Conservation (phyloP, 225 moss, liverwort and hornwort genomes). For the Pseudoscleropodium purum region DNA sequence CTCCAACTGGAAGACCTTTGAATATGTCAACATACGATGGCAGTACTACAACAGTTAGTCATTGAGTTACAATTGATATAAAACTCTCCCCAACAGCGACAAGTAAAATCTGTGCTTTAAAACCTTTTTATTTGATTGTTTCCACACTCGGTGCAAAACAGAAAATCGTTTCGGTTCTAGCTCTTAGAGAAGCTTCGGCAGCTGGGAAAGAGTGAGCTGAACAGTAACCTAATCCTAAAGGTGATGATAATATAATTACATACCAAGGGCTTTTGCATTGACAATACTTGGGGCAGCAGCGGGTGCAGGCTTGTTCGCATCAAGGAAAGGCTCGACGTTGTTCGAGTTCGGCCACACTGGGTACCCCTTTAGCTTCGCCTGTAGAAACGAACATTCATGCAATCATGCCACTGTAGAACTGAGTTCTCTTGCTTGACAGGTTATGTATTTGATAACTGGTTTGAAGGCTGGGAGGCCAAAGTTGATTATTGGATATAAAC, state of each 20-base stretch:
- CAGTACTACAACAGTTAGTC: slow-evolving; percentile 30
- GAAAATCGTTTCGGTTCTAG: neutral
- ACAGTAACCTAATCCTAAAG: neutral
- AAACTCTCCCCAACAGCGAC: neutral
- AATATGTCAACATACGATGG: slow-evolving; percentile 20
- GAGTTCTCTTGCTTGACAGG: neutral
- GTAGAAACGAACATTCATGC: neutral
- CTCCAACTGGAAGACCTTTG: slow-evolving; percentile 53
- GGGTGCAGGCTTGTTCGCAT: slow-evolving; percentile 53
- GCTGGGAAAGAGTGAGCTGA: neutral
- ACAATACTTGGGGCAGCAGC: slow-evolving; percentile 86
- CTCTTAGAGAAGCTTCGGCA: neutral
- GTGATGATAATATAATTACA: slow-evolving; percentile 19
- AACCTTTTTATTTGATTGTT: neutral
- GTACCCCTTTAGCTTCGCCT: slow-evolving; percentile 77
- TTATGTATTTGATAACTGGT: too few relatives aligned
- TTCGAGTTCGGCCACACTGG: slow-evolving; percentile 88
- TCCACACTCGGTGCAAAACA: neutral
- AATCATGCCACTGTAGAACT: neutral
- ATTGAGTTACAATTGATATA: neutral
- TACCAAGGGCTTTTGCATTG: slow-evolving; percentile 90
- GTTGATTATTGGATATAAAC: neutral
- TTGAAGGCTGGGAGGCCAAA: neutral
- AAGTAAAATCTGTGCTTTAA: neutral
- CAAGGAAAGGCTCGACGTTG: slow-evolving; percentile 73